phyloP scores from a whole-genome alignment of 371 early-diverging fungal genomes.

The Zychaea mexicana region DNA sequence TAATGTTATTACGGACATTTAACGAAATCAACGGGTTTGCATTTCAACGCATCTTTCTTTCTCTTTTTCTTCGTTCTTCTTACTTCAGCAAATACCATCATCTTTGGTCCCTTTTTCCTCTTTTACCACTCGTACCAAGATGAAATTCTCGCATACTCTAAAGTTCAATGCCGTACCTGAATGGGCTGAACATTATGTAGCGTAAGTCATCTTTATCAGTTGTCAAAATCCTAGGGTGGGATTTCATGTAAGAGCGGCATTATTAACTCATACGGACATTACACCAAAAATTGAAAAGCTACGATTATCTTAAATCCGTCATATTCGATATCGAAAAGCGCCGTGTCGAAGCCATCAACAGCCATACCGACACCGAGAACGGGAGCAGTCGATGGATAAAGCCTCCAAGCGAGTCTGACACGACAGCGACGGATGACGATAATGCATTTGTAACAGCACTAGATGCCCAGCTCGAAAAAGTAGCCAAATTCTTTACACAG shows the following conservation, averaged over 20 bases:
- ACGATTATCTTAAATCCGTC: slow-evolving; percentile 3
- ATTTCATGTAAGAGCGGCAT: too few relatives aligned
- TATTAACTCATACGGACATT: too few relatives aligned
- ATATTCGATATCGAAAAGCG: slow-evolving; percentile 5
- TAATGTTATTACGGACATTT: not conserved
- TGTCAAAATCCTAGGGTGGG: too few relatives aligned
- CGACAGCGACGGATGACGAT: slow-evolving; percentile 3
- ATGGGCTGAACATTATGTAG: slow-evolving; percentile 17
- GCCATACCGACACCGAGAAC: not conserved
- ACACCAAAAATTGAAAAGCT: slow-evolving; percentile 5
- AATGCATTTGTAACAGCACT: slow-evolving; percentile 6
- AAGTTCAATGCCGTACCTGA: slow-evolving; percentile 17
- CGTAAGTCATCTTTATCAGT: slow-evolving; percentile 6
- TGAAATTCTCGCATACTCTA: slow-evolving; percentile 18
- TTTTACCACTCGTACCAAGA: not conserved
- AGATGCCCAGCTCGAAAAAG: slow-evolving; percentile 21
- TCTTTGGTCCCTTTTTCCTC: not conserved
- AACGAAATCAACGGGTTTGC: slow-evolving; percentile 2
- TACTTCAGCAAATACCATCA: not conserved
- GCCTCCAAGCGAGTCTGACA: not conserved
- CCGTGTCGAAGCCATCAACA: slow-evolving; percentile 6
- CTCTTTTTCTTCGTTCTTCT: slow-evolving; percentile 7
- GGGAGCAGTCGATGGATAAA: not conserved
- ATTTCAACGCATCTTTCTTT: slow-evolving; percentile 5
- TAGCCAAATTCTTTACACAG: slow-evolving; percentile 14